Conservation (phyloP, 768 basidiomycete genomes). For the Xerocomellus dryophilus region DNA sequence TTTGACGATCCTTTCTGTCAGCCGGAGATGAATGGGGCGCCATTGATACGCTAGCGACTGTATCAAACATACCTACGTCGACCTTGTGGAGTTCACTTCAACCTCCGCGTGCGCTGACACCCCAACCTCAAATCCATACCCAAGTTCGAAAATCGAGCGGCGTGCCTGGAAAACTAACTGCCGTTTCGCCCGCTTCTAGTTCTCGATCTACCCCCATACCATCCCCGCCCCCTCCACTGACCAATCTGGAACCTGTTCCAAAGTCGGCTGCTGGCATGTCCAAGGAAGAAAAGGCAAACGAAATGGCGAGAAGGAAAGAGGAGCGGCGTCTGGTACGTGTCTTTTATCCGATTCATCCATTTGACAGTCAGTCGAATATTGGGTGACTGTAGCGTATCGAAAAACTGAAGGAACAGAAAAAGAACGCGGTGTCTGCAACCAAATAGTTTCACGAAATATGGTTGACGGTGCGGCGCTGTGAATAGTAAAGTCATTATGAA, state of each 20-base stretch:
- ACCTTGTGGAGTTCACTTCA: constrained; percentile 19
- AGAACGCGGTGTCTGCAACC: constrained; percentile 32
- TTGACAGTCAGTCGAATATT: neutral
- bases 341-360: neutral
- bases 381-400: constrained; percentile 58
- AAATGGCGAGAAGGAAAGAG: constrained; percentile 88
- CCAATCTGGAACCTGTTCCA: constrained; percentile 11
- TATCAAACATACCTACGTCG: constrained; percentile 1
- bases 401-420: constrained; percentile 79
- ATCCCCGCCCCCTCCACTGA: constrained; percentile 14
- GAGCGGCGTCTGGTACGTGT: constrained; percentile 78
- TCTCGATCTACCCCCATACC: constrained; percentile 26
- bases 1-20: neutral
- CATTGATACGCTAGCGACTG: constrained; percentile 9
- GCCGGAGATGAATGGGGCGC: constrained; percentile 23
- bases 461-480: neutral
- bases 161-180: neutral
- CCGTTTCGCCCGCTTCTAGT: constrained; percentile 16
- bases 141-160: constrained; percentile 5
- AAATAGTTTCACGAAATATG: neutral
- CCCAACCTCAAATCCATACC: constrained; percentile 14
- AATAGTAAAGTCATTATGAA: no score
- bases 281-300: constrained; percentile 92
- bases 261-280: constrained; percentile 49
- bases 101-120: constrained; percentile 19